These are phyloP conservation scores for Fusarium praegraminearum DNA, from an alignment of 2,329 filamentous ascomycete species.

Conservation along the genomic window DNA sequence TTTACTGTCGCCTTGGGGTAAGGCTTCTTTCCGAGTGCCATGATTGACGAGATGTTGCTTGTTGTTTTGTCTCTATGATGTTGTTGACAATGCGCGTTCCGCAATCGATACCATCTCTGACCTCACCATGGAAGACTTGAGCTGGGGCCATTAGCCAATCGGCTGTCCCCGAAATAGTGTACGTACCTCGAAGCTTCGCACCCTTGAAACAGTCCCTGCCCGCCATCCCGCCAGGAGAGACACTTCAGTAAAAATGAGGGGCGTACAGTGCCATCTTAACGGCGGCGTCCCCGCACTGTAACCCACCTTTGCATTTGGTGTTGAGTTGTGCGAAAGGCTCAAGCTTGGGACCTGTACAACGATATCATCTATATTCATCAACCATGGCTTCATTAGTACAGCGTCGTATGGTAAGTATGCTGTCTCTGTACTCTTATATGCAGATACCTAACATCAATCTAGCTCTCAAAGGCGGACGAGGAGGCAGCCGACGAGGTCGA, in stretches of 20 bases:
- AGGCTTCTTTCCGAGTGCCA: conserved; percentile 71
- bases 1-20: conserved; percentile 89
- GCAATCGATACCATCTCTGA: conserved; percentile 35
- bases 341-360: conserved; percentile 31
- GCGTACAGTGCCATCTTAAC: conserved; percentile 33
- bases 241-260: conserved; percentile 32
- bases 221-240: not conserved
- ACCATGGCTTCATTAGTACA: conserved; percentile 64
- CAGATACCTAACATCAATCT: conserved; percentile 33
- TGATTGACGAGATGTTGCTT: conserved; percentile 33
- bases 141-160: conserved; percentile 40
- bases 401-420: conserved; percentile 67
- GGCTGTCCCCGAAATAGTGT: conserved; percentile 38
- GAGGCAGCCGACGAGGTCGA: conserved; percentile 85
- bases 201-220: conserved; percentile 6
- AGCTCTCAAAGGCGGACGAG: conserved; percentile 97
- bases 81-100: conserved; percentile 46
- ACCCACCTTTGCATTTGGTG: conserved; percentile 42
- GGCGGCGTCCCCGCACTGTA: conserved; percentile 37
- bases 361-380: conserved; percentile 31
- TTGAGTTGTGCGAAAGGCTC: conserved; percentile 34
- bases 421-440: rapidly evolving
- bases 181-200: conserved; percentile 35
- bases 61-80: conserved; percentile 32
- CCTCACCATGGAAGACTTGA: conserved; percentile 30